These are phyloP conservation scores for Apocynum venetum DNA, from an alignment of 257 asterid genomes.

Conservation along the genomic window DNA sequence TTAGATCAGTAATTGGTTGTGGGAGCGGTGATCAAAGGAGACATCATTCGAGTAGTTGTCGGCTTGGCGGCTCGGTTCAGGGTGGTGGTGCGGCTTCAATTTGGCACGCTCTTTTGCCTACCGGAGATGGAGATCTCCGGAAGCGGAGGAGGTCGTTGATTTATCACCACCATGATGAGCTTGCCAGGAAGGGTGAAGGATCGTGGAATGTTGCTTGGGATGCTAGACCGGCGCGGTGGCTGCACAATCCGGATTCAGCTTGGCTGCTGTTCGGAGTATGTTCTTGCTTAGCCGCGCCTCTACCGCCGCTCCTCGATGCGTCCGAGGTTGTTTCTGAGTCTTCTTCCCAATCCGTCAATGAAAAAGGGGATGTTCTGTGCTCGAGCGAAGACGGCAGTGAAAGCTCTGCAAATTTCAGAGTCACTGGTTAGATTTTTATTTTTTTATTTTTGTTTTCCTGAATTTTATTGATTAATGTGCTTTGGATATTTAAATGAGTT, in stretches of 20 bases:
- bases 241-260: conserved; percentile 72
- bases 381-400: conserved; percentile 17
- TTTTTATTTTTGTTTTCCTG: neutral
- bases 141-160: conserved; percentile 29
- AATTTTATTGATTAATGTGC: neutral
- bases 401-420: conserved; percentile 41
- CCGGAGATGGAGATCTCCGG: conserved; percentile 32
- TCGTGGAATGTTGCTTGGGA: conserved; percentile 96
- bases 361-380: neutral
- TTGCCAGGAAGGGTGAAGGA: conserved; percentile 56
- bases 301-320: conserved; percentile 23
- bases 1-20: conserved; percentile 16
- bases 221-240: conserved; percentile 90
- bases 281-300: conserved; percentile 35
- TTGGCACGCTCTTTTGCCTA: conserved; percentile 75
- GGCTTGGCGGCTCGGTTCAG: conserved; percentile 15
- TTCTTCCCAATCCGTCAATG: conserved; percentile 10
- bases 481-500: neutral
- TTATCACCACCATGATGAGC: conserved; percentile 41
- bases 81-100: conserved; percentile 46
- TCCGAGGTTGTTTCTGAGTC: conserved; percentile 26
- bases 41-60: conserved; percentile 30
- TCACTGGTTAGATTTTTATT: conserved; percentile 40
- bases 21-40: conserved; percentile 22
- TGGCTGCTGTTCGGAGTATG: conserved; percentile 81